A percentile compares a stretch with the other conserved stretches of the same genome.
Evolutionary conservation across 257 asterid species (phyloP).

Genomic region (Nicotiana undulata): DNA sequence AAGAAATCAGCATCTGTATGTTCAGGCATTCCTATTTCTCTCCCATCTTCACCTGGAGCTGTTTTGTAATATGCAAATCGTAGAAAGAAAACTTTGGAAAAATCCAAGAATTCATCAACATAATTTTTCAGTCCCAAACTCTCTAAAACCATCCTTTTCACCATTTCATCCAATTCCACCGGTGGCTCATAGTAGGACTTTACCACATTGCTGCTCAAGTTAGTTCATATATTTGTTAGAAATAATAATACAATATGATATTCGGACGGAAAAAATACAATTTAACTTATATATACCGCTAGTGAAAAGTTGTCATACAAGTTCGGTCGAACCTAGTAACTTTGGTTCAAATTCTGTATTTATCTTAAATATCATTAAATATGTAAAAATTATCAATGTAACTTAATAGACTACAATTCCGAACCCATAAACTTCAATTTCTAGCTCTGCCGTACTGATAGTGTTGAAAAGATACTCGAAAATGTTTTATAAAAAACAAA

Average conservation of each 20-base stretch:
- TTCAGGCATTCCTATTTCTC: neutral
- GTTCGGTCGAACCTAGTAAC: too few species aligned
- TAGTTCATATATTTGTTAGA: neutral
- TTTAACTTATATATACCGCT: too few species aligned
- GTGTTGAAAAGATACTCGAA: too few species aligned
- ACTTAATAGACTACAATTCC: too few species aligned
- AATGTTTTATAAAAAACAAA: too few species aligned
- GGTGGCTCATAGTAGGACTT: neutral
- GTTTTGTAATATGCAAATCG: neutral
- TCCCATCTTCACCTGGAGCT: neutral
- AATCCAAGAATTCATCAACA: neutral
- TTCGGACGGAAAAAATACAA: too few species aligned
- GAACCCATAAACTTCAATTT: too few species aligned
- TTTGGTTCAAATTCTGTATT: too few species aligned
- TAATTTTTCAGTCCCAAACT: neutral
- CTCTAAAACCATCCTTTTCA: constrained; percentile 11
- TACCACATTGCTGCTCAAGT: neutral
- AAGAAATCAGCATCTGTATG: neutral
- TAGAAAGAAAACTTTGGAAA: neutral
- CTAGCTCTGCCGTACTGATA: too few species aligned
- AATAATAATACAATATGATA: neutral
- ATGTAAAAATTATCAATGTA: too few species aligned
- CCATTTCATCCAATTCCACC: constrained; percentile 1
- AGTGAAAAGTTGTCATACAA: too few species aligned
- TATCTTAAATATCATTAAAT: too few species aligned